A percentile compares a stretch with the other conserved stretches of the same genome.
Evolutionary conservation across 768 basidiomycete genomes (phyloP).

Genomic region (Ramaria sp.): DNA sequence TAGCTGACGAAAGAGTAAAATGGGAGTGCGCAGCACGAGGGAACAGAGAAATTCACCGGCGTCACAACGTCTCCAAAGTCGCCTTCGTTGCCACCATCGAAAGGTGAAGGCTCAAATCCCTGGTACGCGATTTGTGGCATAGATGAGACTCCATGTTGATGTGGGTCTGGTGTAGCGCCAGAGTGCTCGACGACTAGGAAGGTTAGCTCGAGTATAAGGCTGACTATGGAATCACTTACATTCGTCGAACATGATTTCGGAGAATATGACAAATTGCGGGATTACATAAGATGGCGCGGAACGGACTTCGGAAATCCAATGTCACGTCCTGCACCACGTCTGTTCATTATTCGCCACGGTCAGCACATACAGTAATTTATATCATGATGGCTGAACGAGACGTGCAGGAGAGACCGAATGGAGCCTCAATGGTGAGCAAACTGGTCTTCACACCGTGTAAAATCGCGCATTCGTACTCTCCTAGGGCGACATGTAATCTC

Average conservation of each 20-base stretch:
- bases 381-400: not conserved
- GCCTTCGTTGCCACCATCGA: constrained; percentile 34
- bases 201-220: constrained; percentile 4
- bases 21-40: not conserved
- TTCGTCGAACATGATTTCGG: constrained; percentile 27
- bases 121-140: constrained; percentile 66
- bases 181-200: constrained; percentile 79
- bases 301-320: constrained; percentile 11
- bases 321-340: constrained; percentile 51
- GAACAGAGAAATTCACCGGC: constrained; percentile 14
- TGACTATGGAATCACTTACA: constrained; percentile 20
- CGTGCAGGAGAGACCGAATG: constrained; percentile 82
- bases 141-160: constrained; percentile 24
- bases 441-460: not conserved
- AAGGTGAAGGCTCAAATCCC: constrained; percentile 75
- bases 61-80: constrained; percentile 24
- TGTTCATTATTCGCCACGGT: constrained; percentile 79
- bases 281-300: not conserved
- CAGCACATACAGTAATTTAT: constrained; percentile 3
- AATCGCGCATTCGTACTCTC: not conserved
- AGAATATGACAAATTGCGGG: not conserved
- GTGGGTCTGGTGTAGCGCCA: constrained; percentile 34
- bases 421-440: constrained; percentile 62
- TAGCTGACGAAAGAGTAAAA: constrained; percentile 15
- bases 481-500: constrained; percentile 15